phyloP scores from a whole-genome alignment of 2,329 filamentous ascomycete genomes.

The Exophiala spinifera region DNA sequence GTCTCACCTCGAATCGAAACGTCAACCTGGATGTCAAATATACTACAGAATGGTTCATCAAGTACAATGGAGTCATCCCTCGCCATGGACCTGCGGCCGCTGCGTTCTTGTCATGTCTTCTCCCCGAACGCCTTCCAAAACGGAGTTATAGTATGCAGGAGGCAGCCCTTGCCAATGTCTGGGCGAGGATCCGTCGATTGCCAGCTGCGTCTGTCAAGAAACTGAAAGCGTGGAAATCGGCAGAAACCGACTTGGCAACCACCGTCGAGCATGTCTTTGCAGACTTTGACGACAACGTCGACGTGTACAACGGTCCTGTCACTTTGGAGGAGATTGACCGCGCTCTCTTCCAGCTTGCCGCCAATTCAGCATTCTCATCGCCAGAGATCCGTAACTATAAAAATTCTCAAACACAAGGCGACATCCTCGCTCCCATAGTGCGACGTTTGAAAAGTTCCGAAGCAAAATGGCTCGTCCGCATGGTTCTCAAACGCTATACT shows the following conservation, averaged over 20 bases:
- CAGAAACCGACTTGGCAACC: slow-evolving; percentile 65
- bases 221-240: slow-evolving; percentile 61
- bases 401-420: slow-evolving; percentile 35
- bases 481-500: slow-evolving; percentile 74
- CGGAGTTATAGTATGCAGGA: slow-evolving; percentile 71
- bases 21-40: slow-evolving; percentile 40
- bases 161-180: slow-evolving; percentile 59
- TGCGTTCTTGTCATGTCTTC: slow-evolving; percentile 70
- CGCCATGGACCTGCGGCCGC: slow-evolving; percentile 55
- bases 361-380: slow-evolving; percentile 68
- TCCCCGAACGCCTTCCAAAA: slow-evolving; percentile 73
- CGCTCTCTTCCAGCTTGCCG: slow-evolving; percentile 64
- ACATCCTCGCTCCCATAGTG: slow-evolving; percentile 58
- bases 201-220: slow-evolving; percentile 59
- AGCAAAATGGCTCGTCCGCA: slow-evolving; percentile 81
- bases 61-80: slow-evolving; percentile 59
- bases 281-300: slow-evolving; percentile 50
- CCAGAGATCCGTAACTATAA: slow-evolving; percentile 51
- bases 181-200: slow-evolving; percentile 65
- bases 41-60: slow-evolving; percentile 66
- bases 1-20: slow-evolving; percentile 31
- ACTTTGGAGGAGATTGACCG: slow-evolving; percentile 71
- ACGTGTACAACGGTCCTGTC: slow-evolving; percentile 44
- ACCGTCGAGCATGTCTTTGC: slow-evolving; percentile 66
- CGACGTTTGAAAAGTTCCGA: slow-evolving; percentile 62